A percentile compares a stretch with the other conserved stretches of the same genome.
phyloP scores from a whole-genome alignment of 2,329 filamentous ascomycete genomes.

The Monosporascus sp. region DNA sequence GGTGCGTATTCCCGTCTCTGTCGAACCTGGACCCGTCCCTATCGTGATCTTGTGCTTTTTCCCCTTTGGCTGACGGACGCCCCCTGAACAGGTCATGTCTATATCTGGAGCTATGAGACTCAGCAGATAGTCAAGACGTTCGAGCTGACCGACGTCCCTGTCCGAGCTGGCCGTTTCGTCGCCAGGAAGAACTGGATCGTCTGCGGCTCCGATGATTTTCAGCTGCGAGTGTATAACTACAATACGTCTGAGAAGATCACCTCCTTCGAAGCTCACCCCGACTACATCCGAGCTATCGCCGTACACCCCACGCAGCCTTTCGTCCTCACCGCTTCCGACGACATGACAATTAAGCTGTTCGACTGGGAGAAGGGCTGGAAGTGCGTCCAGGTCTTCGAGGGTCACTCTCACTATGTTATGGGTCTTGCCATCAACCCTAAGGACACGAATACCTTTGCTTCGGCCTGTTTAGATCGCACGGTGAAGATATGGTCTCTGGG shows the following conservation, averaged over 20 bases:
- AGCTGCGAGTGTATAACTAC: constrained; percentile 91
- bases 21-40: neutral
- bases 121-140: constrained; percentile 98
- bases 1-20: constrained; percentile 46
- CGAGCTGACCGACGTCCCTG: constrained; percentile 96
- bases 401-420: constrained; percentile 96
- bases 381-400: constrained; percentile 94
- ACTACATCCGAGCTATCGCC: constrained; percentile 95
- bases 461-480: constrained; percentile 90
- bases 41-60: constrained; percentile 1
- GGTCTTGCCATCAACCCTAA: constrained; percentile 95
- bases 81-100: constrained; percentile 69
- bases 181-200: constrained; percentile 99
- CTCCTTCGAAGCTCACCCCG: constrained; percentile 93
- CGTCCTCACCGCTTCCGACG: constrained; percentile 91
- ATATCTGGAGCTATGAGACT: constrained; percentile 98
- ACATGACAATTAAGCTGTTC: constrained; percentile 74
- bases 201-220: constrained; percentile 90
- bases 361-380: constrained; percentile 99
- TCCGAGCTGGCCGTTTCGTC: constrained; percentile 92
- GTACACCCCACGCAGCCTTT: constrained; percentile 95
- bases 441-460: constrained; percentile 86
- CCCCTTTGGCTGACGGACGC: constrained; percentile 8
- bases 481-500: constrained; percentile 98
- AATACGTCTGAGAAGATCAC: constrained; percentile 99